phyloP scores from a whole-genome alignment of 495 filamentous ascomycete species.

The Xylaria intraflava region DNA sequence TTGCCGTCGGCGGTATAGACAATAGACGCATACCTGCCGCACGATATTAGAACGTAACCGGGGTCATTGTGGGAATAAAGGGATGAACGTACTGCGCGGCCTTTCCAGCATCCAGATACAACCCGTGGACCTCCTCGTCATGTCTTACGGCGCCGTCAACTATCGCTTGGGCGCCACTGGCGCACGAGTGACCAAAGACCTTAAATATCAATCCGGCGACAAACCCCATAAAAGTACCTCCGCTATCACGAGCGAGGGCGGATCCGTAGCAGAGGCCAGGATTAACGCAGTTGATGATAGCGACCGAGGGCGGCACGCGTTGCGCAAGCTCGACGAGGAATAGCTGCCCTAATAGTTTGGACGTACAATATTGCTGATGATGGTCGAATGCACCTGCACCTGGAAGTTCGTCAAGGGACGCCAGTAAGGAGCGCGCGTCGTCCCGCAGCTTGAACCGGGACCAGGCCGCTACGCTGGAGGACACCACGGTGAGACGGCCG shows the following conservation, averaged over 20 bases:
- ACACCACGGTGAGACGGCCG: slow-evolving; percentile 31
- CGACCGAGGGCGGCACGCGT: slow-evolving; percentile 14
- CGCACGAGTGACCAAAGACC: slow-evolving; percentile 2
- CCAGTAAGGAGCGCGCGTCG: slow-evolving; percentile 24
- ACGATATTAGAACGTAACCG: not conserved
- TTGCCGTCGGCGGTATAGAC: slow-evolving; percentile 33
- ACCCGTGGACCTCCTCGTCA: slow-evolving; percentile 1
- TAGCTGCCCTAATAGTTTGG: slow-evolving; percentile 48
- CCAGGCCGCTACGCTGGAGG: slow-evolving; percentile 26
- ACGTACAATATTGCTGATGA: slow-evolving; percentile 33
- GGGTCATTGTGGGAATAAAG: not conserved
- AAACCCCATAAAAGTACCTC: slow-evolving; percentile 7
- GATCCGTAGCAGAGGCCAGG: slow-evolving; percentile 24
- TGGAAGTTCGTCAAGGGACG: slow-evolving; percentile 26
- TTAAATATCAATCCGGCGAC: not conserved
- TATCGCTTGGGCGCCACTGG: not conserved
- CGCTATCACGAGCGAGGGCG: slow-evolving; percentile 7
- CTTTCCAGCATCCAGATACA: slow-evolving; percentile 6
- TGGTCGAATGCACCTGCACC: slow-evolving; percentile 18
- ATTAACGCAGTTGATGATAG: slow-evolving; percentile 12
- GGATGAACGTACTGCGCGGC: slow-evolving; percentile 29
- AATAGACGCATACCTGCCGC: not conserved
- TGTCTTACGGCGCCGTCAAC: slow-evolving; percentile 1
- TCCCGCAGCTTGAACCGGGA: slow-evolving; percentile 21
- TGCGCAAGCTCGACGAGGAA: slow-evolving; percentile 39